Percentiles rank a stretch among this genome's conserved stretches.
phyloP scores from a whole-genome alignment of 2,329 filamentous ascomycete genomes.

The Colletotrichum kahawae region DNA sequence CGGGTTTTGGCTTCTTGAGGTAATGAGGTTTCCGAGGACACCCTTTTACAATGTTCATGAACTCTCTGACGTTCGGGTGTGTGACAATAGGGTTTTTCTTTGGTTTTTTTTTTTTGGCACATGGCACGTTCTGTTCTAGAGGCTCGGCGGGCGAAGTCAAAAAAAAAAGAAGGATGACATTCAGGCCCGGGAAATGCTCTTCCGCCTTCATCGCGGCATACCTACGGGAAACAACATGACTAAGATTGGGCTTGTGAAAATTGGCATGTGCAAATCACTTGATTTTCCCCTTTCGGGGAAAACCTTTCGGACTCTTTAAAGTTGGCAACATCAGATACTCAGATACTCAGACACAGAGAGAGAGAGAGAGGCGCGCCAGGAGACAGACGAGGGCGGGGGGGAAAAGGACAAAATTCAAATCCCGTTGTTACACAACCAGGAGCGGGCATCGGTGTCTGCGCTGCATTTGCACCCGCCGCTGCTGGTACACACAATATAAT shows the following conservation, averaged over 20 bases:
- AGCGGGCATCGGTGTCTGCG: neutral
- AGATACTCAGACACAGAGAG: neutral
- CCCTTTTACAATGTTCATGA: neutral
- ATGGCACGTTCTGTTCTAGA: neutral
- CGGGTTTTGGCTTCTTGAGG: neutral
- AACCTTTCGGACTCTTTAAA: neutral
- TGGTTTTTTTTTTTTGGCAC: neutral
- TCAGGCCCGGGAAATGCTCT: neutral
- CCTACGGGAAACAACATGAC: neutral
- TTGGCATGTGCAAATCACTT: neutral
- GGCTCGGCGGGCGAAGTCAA: neutral
- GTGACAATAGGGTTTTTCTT: neutral
- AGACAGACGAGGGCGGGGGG: neutral
- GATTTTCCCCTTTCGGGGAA: neutral
- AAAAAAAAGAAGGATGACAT: neutral
- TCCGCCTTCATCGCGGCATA: neutral
- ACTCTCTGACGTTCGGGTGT: neutral
- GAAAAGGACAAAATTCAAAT: neutral
- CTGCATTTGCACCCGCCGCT: neutral
- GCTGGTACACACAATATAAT: neutral
- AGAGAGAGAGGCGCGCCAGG: neutral
- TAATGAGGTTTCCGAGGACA: neutral
- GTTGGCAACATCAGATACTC: neutral
- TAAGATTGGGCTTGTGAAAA: neutral
- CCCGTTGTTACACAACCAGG: neutral